phyloP scores from a whole-genome alignment of 2,329 filamentous ascomycete genomes.

The Trichoderma simmonsii region DNA sequence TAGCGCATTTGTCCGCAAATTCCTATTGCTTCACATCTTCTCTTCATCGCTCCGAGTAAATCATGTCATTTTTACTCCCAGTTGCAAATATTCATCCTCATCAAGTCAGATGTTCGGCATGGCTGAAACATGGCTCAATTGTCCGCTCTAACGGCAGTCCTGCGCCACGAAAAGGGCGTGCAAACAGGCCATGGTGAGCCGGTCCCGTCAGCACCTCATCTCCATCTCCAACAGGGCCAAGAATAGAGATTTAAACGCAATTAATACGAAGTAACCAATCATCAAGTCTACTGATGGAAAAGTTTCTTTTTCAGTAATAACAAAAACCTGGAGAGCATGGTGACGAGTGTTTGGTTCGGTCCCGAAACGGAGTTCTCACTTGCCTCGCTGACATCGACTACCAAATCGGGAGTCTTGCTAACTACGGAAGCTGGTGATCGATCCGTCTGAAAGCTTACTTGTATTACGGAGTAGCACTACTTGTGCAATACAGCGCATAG shows the following conservation, averaged over 20 bases:
- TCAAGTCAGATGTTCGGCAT: background rate
- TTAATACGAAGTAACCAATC: conserved; percentile 6
- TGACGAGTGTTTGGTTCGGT: background rate
- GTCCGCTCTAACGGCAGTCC: background rate
- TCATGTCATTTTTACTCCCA: background rate
- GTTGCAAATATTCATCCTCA: background rate
- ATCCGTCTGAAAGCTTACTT: conserved; percentile 2
- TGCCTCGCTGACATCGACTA: background rate
- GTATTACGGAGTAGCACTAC: conserved; percentile 7
- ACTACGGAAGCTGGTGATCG: conserved; percentile 11
- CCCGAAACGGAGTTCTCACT: background rate
- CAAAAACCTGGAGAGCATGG: background rate
- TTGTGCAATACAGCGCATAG: conserved; percentile 14
- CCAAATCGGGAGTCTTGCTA: conserved; percentile 4
- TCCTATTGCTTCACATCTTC: background rate
- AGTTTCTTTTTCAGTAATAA: background rate
- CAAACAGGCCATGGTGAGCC: conserved; percentile 2
- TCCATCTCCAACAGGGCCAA: background rate
- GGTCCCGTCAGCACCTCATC: background rate
- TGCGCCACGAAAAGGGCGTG: background rate
- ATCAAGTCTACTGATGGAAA: background rate
- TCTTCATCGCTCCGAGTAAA: background rate
- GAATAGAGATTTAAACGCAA: background rate
- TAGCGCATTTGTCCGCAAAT: background rate
- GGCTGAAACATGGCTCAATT: background rate